Evolutionary conservation across 345 rosid species (phyloP).

Genomic region (Raphanus sativus): DNA sequence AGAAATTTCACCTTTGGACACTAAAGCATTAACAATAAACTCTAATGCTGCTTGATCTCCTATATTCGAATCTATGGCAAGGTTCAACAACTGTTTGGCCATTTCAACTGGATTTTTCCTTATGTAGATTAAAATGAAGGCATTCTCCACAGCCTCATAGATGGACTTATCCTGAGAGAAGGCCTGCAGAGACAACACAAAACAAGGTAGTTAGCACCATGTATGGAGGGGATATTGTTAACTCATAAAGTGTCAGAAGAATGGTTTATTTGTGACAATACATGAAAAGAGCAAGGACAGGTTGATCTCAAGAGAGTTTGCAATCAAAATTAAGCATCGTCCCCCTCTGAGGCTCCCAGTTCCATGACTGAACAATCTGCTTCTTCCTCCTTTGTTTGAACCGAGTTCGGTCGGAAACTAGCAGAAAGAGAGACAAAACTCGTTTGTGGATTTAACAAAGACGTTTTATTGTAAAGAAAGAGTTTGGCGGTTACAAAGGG

Average conservation of each 20-base stretch:
- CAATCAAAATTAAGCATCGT: constrained; percentile 81
- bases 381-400: constrained; percentile 87
- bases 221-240: not conserved
- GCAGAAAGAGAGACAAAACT: too few species aligned
- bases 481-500: too few species aligned
- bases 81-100: constrained; percentile 75
- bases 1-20: constrained; percentile 88
- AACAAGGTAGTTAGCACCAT: not conserved
- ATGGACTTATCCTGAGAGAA: constrained; percentile 95
- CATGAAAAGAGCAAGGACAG: constrained; percentile 63
- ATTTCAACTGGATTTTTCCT: constrained; percentile 74
- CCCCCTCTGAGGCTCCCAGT: constrained; percentile 84
- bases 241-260: constrained; percentile 41
- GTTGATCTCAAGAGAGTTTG: constrained; percentile 92
- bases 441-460: too few species aligned
- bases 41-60: constrained; percentile 97
- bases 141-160: constrained; percentile 96
- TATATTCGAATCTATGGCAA: constrained; percentile 76
- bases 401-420: too few species aligned
- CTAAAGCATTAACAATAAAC: constrained; percentile 72
- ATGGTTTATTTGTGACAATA: constrained; percentile 26
- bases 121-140: constrained; percentile 77
- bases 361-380: constrained; percentile 63
- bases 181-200: constrained; percentile 51
- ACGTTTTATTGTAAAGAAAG: too few species aligned